phyloP scores from a whole-genome alignment of 495 filamentous ascomycete genomes.

The Penicillium arizonense region DNA sequence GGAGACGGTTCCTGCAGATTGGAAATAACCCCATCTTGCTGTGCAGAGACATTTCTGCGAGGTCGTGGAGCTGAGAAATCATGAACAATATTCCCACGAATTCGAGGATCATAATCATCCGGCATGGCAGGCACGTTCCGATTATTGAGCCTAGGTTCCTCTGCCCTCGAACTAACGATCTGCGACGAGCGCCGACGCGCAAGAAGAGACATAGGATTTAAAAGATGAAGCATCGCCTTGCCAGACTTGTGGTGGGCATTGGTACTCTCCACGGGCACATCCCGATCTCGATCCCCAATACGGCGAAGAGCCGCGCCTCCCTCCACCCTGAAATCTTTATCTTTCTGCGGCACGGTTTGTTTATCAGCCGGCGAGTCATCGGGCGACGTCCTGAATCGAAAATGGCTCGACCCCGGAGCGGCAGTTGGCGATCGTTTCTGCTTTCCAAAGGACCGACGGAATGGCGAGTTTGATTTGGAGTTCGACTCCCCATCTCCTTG shows the following conservation, averaged over 20 bases:
- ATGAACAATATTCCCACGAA: slow-evolving; percentile 80
- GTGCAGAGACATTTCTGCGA: slow-evolving; percentile 52
- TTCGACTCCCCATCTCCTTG: slow-evolving; percentile 29
- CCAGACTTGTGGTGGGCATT: slow-evolving; percentile 39
- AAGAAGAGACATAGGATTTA: slow-evolving; percentile 67
- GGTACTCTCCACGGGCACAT: slow-evolving; percentile 26
- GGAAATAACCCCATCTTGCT: slow-evolving; percentile 2
- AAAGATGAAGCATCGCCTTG: slow-evolving; percentile 63
- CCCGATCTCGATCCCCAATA: slow-evolving; percentile 35
- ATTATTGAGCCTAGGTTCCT: slow-evolving; percentile 46
- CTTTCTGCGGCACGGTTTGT: slow-evolving; percentile 21
- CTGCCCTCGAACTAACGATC: slow-evolving; percentile 40
- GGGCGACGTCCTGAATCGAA: slow-evolving; percentile 35
- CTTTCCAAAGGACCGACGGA: slow-evolving; percentile 38
- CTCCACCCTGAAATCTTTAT: slow-evolving; percentile 32
- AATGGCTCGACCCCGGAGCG: slow-evolving; percentile 26
- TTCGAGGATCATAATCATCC: slow-evolving; percentile 79
- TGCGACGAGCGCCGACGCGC: slow-evolving; percentile 57
- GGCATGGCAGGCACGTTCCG: slow-evolving; percentile 58
- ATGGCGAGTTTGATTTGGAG: slow-evolving; percentile 37
- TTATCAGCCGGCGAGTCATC: slow-evolving; percentile 32
- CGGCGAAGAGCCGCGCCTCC: slow-evolving; percentile 16
- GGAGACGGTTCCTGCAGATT: slow-evolving; percentile 15
- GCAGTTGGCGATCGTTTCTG: slow-evolving; percentile 33
- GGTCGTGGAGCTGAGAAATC: slow-evolving; percentile 85